Conservation (phyloP, 805 yeast genomes). For the Sugiyamaella americana region DNA sequence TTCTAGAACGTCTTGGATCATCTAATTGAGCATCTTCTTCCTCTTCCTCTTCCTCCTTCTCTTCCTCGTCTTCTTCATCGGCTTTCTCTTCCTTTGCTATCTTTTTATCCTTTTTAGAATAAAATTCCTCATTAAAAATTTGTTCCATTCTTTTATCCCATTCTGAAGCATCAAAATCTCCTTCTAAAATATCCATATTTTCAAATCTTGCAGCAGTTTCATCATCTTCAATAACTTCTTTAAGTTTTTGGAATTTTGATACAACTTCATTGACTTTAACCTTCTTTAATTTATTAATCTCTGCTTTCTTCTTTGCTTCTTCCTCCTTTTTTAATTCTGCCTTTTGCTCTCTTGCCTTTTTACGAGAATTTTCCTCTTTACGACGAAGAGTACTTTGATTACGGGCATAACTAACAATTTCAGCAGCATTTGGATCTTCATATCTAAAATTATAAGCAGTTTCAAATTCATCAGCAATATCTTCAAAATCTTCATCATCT, state of each 20-base stretch:
- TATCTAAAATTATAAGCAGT: slow-evolving; percentile 90
- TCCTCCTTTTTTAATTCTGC: slow-evolving; percentile 48
- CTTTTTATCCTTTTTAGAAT: slow-evolving; percentile 42
- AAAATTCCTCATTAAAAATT: slow-evolving; percentile 79
- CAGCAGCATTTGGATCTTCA: slow-evolving; percentile 87
- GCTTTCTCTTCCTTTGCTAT: slow-evolving; percentile 39
- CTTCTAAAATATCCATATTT: slow-evolving; percentile 61
- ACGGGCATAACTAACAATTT: slow-evolving; percentile 92
- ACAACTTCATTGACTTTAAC: slow-evolving; percentile 71
- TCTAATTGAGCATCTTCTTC: slow-evolving; percentile 23
- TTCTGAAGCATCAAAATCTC: slow-evolving; percentile 81
- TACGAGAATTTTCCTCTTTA: slow-evolving; percentile 64
- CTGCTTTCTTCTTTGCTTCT: slow-evolving; percentile 50
- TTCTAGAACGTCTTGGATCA: slow-evolving; percentile 19
- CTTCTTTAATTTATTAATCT: slow-evolving; percentile 63
- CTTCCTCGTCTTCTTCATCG: slow-evolving; percentile 33
- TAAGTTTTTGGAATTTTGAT: slow-evolving; percentile 59
- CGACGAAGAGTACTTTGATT: slow-evolving; percentile 85
- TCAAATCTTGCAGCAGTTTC: slow-evolving; percentile 64
- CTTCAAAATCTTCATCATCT: slow-evolving; percentile 83
- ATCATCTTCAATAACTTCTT: slow-evolving; percentile 60
- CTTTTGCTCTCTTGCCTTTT: slow-evolving; percentile 72
- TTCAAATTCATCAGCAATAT: slow-evolving; percentile 86
- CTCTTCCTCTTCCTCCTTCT: slow-evolving; percentile 16
- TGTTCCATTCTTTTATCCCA: slow-evolving; percentile 87